These are phyloP conservation scores for Suillus placidus DNA, from an alignment of 768 basidiomycete genomes.

Conservation along the genomic window DNA sequence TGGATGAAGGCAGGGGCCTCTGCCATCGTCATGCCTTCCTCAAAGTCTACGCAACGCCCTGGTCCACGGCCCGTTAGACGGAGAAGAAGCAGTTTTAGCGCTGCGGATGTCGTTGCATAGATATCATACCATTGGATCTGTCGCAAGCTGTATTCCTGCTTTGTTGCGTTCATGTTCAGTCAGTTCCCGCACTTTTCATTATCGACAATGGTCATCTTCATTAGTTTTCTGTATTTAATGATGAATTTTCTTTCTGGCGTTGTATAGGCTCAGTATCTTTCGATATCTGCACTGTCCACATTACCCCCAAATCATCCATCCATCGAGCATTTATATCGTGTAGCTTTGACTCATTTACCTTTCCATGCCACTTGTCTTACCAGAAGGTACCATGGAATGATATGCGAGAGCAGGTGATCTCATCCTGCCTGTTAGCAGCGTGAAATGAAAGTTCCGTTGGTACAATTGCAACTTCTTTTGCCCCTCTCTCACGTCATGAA, in stretches of 20 bases:
- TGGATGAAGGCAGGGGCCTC: slow-evolving; percentile 79
- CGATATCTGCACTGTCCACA: slow-evolving; percentile 17
- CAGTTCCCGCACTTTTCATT: slow-evolving; percentile 7
- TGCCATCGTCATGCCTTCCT: slow-evolving; percentile 70
- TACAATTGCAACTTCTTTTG: neutral
- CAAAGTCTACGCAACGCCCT: slow-evolving; percentile 70
- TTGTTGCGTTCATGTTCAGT: slow-evolving; percentile 20
- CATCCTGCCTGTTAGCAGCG: neutral
- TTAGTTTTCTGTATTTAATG: slow-evolving; percentile 31
- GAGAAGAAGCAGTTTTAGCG: slow-evolving; percentile 85
- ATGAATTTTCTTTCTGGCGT: slow-evolving; percentile 26
- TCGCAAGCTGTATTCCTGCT: slow-evolving; percentile 9
- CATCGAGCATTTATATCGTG: slow-evolving; percentile 6
- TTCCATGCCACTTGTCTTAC: neutral
- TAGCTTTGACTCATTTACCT: slow-evolving; percentile 9
- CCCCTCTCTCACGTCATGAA: neutral
- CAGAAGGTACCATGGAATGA: slow-evolving; percentile 6
- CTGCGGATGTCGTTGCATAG: slow-evolving; percentile 82
- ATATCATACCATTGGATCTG: slow-evolving; percentile 7
- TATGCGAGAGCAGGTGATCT: neutral
- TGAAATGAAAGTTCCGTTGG: neutral
- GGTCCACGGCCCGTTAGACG: slow-evolving; percentile 73
- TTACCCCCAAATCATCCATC: slow-evolving; percentile 15
- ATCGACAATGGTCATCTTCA: slow-evolving; percentile 14
- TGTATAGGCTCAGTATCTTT: slow-evolving; percentile 34